Base-by-base conservation (phyloP, 306 rosid species). In the Acacia acuminata region DNA sequence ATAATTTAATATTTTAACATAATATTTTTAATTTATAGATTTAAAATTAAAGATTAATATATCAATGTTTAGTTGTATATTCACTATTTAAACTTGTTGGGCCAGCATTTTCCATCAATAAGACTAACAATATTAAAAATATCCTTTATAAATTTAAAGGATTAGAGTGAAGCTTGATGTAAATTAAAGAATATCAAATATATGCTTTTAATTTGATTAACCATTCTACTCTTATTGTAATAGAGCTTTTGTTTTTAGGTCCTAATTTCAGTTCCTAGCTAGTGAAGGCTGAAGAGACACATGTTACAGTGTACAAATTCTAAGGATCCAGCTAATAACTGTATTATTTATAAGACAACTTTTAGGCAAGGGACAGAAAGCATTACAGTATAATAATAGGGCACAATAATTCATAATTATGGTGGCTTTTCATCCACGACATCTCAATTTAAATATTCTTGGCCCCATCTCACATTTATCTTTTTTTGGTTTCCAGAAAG, bases 261-360 rank as follows among this genome's bases (percentile, higher is more conserved):
- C 2, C 9, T 58, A 22, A 58, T n/a, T 22, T 58, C 30, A 51
- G 53, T 63, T 27, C 19, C 69, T 63, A 7, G 69, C 81, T 27
- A 61, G 32, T 73, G 87, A 76, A 10, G 66, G 22, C 8, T 24
- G 34, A 60, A 60, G 69, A 86, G 78, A 38, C 77, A 64, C 82
- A 77, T 82, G 86, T 78, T 70, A 64, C 80, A 75, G 20, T 56
- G 69, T 0, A 63, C 40, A 14, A 25, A 60, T 30, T 20, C 16
- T 47, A 72, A 73, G 85, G 55, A 84, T 79, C 88, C 88, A 88
- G 88, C 89, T 82, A 74, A 86, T 81, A 58, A 9, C 38, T 56
- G 25, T 70, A 64, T 82, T 81, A 78, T 75, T 73, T 84, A 53
- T 80, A 75, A 53, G 86, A 61, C 84, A 84, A 32, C 79, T 75